These are phyloP conservation scores for Hypoxylon sp. DNA, from an alignment of 2,329 filamentous ascomycete genomes.

Conservation along the genomic window DNA sequence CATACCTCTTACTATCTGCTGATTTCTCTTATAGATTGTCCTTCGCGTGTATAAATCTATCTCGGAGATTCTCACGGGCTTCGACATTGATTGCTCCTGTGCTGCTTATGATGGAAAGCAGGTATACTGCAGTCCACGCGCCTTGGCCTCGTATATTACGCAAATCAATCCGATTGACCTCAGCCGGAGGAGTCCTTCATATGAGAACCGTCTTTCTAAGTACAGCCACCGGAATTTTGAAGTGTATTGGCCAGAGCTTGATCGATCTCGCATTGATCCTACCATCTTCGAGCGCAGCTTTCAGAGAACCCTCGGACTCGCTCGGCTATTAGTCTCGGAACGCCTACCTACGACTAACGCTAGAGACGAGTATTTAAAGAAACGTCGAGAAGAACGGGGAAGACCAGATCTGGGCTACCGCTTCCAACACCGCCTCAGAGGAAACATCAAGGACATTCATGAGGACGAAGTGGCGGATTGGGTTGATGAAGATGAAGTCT, in stretches of 20 bases:
- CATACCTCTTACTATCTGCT: conserved; percentile 24
- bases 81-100: conserved; percentile 88
- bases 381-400: conserved; percentile 78
- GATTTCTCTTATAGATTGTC: conserved; percentile 71
- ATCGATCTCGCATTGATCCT: conserved; percentile 81
- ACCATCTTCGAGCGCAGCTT: conserved; percentile 90
- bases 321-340: conserved; percentile 82
- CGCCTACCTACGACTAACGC: conserved; percentile 76
- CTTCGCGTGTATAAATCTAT: conserved; percentile 86
- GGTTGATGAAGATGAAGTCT: conserved; percentile 80
- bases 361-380: conserved; percentile 76
- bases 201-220: conserved; percentile 87
- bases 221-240: conserved; percentile 89
- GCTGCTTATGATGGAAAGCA: conserved; percentile 84
- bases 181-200: conserved; percentile 82
- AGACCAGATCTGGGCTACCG: conserved; percentile 66
- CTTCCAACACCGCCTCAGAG: conserved; percentile 60
- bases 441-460: conserved; percentile 81
- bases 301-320: conserved; percentile 78
- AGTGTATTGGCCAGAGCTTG: conserved; percentile 80
- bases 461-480: conserved; percentile 88
- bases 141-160: conserved; percentile 81
- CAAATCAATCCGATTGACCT: conserved; percentile 86
- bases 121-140: conserved; percentile 82
- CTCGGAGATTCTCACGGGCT: conserved; percentile 86